Evolutionary conservation across 768 basidiomycete genomes (phyloP).

Genomic region (Omphalotus guepiniiformis): DNA sequence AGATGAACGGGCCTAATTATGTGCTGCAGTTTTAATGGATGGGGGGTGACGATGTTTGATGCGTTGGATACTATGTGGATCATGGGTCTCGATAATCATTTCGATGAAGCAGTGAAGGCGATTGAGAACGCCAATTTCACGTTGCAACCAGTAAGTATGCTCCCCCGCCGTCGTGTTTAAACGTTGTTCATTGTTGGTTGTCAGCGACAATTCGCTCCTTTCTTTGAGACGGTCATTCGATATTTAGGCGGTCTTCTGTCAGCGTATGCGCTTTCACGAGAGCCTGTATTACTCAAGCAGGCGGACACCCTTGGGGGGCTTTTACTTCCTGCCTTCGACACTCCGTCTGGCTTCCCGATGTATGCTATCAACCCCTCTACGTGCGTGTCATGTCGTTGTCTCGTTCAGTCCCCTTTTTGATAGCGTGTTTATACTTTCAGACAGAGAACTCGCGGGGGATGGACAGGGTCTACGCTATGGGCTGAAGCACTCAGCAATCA

Average conservation of each 20-base stretch:
- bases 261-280: constrained; percentile 69
- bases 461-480: constrained; percentile 32
- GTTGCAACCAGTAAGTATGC: constrained; percentile 23
- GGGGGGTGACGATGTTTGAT: constrained; percentile 70
- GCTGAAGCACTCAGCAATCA: constrained; percentile 52
- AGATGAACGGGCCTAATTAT: background rate
- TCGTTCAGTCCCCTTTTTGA: background rate
- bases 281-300: constrained; percentile 51
- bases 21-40: constrained; percentile 46
- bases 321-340: constrained; percentile 62
- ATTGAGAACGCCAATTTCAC: constrained; percentile 43
- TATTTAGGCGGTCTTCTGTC: constrained; percentile 73
- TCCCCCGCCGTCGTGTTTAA: background rate
- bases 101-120: constrained; percentile 49
- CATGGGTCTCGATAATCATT: constrained; percentile 72
- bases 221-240: constrained; percentile 78
- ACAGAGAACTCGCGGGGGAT: constrained; percentile 29
- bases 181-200: constrained; percentile 2
- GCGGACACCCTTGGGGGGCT: constrained; percentile 65
- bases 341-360: constrained; percentile 58
- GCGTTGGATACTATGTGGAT: constrained; percentile 79
- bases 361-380: constrained; percentile 55
- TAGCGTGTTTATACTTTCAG: constrained; percentile 20
- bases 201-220: constrained; percentile 37
- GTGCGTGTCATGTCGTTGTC: constrained; percentile 23